Evolutionary conservation across 108 stramenopile species (phyloP).

Genomic region (Fistulifera solaris): DNA sequence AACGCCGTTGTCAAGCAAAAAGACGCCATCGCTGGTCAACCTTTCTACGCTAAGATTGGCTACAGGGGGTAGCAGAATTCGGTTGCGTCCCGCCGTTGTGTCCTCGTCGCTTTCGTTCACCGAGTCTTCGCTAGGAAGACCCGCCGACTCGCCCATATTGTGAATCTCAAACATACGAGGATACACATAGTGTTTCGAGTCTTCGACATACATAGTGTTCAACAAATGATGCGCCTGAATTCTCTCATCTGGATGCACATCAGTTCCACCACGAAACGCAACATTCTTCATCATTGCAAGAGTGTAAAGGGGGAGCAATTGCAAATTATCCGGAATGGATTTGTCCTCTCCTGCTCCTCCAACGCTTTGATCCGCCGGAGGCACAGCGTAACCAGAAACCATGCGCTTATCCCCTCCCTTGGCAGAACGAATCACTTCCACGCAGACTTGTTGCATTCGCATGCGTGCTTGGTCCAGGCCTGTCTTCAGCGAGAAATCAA

Average conservation of each 20-base stretch:
- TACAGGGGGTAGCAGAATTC: slow-evolving; percentile 66
- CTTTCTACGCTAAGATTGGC: slow-evolving; percentile 76
- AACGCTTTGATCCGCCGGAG: slow-evolving; percentile 23
- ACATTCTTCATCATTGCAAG: slow-evolving; percentile 94
- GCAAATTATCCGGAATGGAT: slow-evolving; percentile 60
- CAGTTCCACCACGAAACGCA: slow-evolving; percentile 92
- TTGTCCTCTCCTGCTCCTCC: slow-evolving; percentile 34
- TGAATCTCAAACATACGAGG: slow-evolving; percentile 94
- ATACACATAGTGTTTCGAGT: slow-evolving; percentile 75
- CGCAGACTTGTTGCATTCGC: slow-evolving; percentile 75
- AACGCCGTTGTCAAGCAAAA: slow-evolving; percentile 88
- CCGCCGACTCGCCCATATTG: slow-evolving; percentile 72
- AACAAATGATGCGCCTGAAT: slow-evolving; percentile 69
- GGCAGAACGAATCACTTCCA: slow-evolving; percentile 62
- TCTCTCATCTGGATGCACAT: slow-evolving; percentile 94
- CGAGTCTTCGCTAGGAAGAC: slow-evolving; percentile 33
- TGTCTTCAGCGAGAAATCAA: slow-evolving; percentile 80
- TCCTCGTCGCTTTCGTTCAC: slow-evolving; percentile 25
- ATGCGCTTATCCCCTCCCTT: slow-evolving; percentile 65
- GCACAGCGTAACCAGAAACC: slow-evolving; percentile 60
- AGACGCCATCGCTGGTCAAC: slow-evolving; percentile 78
- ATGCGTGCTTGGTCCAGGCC: slow-evolving; percentile 87
- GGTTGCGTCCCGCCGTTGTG: slow-evolving; percentile 49
- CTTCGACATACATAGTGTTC: slow-evolving; percentile 72
- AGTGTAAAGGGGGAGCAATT: slow-evolving; percentile 91